Evolutionary conservation across 2,329 filamentous ascomycete genomes (phyloP), one percentile per base, ranked within the genome.

Genomic region (Alternaria sp.): DNA sequence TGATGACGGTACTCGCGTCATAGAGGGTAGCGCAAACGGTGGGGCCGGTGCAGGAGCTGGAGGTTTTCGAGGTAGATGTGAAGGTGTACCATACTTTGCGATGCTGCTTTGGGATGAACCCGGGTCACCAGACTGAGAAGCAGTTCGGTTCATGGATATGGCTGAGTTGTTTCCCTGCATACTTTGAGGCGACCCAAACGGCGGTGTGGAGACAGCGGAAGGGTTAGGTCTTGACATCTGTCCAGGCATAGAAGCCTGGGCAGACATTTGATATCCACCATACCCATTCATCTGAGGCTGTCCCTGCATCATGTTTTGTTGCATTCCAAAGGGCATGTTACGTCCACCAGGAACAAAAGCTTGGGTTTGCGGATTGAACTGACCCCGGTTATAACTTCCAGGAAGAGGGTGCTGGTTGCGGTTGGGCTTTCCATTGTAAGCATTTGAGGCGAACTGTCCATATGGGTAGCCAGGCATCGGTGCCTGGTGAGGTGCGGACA

Each of bases 331-430:
- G 6, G 75, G 72, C 62, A 70, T 71, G 44, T 74, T 74, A 26
- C 64, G 87, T 83, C 73, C 70, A 55, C 85, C 86, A 2, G 95
- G 95, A 23, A 97, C 88, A 79, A 98, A 97, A 0, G 94, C 92
- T 75, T 97, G 92, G 15, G 92, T 97, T 81, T 97, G 94, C 1
- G 94, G 95, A 76, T 97, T 97, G 83, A 98, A 97, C 12, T 91
- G 89, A 72, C 93, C 92, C 61, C 93, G 87, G 75, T 91, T 93
- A 76, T 88, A 96, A 80, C 91, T 96, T 36, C 93, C 93, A 13
- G 93, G 92, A 60, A 96, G 89, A 6, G 93, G 92, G 77, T 97
- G 93, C 75, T 93, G 91, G 61, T 91, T 90, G 9, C 89, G 88
- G 72, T 91, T 91, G 65, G 91, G 86, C 25, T 92, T 77, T 15